Conservation (phyloP, 805 yeast species). For the Candida dendrica region DNA sequence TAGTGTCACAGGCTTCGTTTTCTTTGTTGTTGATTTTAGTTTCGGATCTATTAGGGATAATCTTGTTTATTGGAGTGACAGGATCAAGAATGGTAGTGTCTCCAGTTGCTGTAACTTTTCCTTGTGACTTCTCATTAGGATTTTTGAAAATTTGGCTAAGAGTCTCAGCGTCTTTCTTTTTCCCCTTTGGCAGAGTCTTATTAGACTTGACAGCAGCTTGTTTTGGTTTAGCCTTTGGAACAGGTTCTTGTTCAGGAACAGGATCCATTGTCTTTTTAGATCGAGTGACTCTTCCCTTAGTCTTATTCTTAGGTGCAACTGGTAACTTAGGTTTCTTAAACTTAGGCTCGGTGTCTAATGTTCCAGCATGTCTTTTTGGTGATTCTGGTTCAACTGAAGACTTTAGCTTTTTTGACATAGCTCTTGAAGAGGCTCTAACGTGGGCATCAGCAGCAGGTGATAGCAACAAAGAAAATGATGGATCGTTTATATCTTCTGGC, state of each 20-base stretch:
- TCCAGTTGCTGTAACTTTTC: neutral
- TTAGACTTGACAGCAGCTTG: too few relatives aligned
- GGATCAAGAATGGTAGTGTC: neutral
- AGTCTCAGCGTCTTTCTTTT: neutral
- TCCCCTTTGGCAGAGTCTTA: too few relatives aligned
- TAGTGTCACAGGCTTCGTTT: neutral
- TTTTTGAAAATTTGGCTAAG: neutral
- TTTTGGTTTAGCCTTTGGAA: neutral
- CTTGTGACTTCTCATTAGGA: neutral
- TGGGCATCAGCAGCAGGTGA: conserved; percentile 12
- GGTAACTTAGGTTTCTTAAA: neutral
- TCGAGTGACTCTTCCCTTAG: neutral
- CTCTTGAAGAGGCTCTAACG: conserved; percentile 10
- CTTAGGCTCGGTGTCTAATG: neutral
- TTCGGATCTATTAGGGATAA: neutral
- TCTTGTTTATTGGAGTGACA: neutral
- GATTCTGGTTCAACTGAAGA: conserved; percentile 1
- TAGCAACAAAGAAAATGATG: conserved; percentile 1
- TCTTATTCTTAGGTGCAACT: neutral
- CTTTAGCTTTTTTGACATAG: conserved; percentile 1
- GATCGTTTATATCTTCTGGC: neutral
- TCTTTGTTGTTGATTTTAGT: too few relatives aligned
- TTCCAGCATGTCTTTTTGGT: neutral
- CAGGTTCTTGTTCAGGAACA: neutral
- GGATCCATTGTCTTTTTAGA: neutral